Evolutionary conservation across 306 rosid species (phyloP).

Genomic region (Acacia confusa): DNA sequence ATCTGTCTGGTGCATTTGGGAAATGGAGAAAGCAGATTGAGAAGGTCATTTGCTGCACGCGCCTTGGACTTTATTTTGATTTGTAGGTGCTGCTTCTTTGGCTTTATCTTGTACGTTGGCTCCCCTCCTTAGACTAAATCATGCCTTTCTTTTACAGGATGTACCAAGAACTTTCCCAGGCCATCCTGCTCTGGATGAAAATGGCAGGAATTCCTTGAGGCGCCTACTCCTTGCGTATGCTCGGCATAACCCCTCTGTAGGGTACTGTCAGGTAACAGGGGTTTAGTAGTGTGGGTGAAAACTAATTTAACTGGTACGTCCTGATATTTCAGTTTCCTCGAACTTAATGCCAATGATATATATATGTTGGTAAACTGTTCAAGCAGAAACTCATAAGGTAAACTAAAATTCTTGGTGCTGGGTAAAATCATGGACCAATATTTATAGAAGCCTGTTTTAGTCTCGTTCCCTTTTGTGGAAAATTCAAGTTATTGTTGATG

Average conservation of each 20-base stretch:
- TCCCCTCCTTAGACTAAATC: conserved; percentile 49
- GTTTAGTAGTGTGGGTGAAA: not conserved
- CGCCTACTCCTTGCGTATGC: conserved; percentile 91
- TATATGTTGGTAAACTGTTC: too few species aligned
- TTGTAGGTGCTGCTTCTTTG: conserved; percentile 87
- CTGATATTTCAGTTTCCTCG: conserved; percentile 5
- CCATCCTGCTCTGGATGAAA: conserved; percentile 90
- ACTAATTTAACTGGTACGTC: not conserved
- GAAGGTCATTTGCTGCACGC: conserved; percentile 98
- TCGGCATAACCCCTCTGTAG: conserved; percentile 90
- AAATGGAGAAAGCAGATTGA: conserved; percentile 99
- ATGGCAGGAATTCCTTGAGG: conserved; percentile 86
- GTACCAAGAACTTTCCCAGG: conserved; percentile 97
- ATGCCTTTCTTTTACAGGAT: conserved; percentile 61
- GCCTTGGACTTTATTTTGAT: conserved; percentile 85
- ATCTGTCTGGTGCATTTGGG: conserved; percentile 50
- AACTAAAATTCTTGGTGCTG: too few species aligned
- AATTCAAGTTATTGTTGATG: not conserved
- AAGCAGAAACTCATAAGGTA: too few species aligned
- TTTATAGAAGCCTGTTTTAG: too few species aligned
- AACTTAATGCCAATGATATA: too few species aligned
- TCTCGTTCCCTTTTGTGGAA: too few species aligned
- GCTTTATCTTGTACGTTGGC: conserved; percentile 51
- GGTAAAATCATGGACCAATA: too few species aligned
- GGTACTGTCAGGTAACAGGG: conserved; percentile 87